Evolutionary conservation across 2,329 filamentous ascomycete genomes (phyloP).

Genomic region (Fusarium proliferatum): DNA sequence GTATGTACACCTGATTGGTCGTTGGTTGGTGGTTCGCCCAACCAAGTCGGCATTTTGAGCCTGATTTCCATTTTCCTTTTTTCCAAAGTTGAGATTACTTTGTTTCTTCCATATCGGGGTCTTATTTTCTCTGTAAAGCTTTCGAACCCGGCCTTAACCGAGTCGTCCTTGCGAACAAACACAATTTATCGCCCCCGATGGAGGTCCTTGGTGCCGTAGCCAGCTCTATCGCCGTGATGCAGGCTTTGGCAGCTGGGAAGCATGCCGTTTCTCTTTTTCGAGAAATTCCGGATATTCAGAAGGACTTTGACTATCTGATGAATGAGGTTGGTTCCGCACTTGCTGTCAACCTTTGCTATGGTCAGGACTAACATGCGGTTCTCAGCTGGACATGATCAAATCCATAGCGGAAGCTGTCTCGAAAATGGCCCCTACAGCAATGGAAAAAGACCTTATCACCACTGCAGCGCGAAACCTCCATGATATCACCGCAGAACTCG

Average conservation of each 20-base stretch:
- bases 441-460: neutral
- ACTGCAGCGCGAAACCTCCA: neutral
- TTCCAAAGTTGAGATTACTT: neutral
- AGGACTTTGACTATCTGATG: slow-evolving; percentile 14
- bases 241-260: slow-evolving; percentile 14
- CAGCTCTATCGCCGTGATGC: slow-evolving; percentile 22
- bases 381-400: neutral
- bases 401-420: neutral
- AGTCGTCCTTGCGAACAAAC: neutral
- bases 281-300: slow-evolving; percentile 16
- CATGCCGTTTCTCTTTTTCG: slow-evolving; percentile 8
- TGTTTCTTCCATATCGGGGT: neutral
- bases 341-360: fast-evolving
- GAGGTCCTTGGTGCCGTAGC: slow-evolving; percentile 24
- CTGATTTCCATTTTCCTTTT: neutral
- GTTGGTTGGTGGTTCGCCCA: neutral
- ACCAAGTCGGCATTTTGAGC: neutral
- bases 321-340: neutral
- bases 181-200: neutral
- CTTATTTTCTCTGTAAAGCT: neutral
- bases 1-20: slow-evolving; percentile 7
- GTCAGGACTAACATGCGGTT: neutral
- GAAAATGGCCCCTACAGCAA: neutral
- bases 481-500: neutral
- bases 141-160: fast-evolving